A percentile compares a stretch with the other conserved stretches of the same genome.
Conservation (phyloP, 2,329 filamentous ascomycete species). For the Alternaria longipes region DNA sequence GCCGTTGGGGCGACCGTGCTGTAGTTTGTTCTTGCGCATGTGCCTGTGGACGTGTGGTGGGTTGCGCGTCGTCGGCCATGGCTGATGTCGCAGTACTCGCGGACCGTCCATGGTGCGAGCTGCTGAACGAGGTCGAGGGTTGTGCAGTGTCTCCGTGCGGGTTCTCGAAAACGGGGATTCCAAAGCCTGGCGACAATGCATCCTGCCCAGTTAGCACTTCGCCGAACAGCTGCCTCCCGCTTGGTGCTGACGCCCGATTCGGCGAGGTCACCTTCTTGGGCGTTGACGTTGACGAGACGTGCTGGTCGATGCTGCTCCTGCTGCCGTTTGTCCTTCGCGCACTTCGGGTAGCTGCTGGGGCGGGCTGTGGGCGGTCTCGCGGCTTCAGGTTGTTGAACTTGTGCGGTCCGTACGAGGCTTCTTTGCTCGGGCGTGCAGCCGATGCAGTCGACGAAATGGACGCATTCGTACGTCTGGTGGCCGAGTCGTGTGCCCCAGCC, state of each 20-base stretch:
- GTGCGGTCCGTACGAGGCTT: constrained; percentile 45
- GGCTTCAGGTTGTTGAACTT: constrained; percentile 50
- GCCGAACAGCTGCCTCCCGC: constrained; percentile 47
- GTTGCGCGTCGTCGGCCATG: constrained; percentile 23
- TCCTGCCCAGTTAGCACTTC: constrained; percentile 48
- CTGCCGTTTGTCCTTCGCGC: constrained; percentile 38
- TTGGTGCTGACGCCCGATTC: constrained; percentile 31
- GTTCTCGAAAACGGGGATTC: constrained; percentile 41
- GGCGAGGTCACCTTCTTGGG: constrained; percentile 38
- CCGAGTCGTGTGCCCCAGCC: constrained; percentile 21
- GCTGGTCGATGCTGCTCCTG: constrained; percentile 38
- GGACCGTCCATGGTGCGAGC: constrained; percentile 30
- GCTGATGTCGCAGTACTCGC: constrained; percentile 30
- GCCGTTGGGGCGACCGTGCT: constrained; percentile 28
- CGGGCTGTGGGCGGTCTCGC: constrained; percentile 47
- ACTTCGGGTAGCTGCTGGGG: constrained; percentile 39
- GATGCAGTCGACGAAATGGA: constrained; percentile 41
- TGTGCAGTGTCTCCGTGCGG: constrained; percentile 20
- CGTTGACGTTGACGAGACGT: constrained; percentile 34
- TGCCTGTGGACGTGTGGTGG: constrained; percentile 14
- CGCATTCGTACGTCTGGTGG: constrained; percentile 23
- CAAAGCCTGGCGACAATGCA: constrained; percentile 42
- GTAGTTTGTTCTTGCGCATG: constrained; percentile 22
- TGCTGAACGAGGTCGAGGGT: constrained; percentile 25
- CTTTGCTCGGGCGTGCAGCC: constrained; percentile 40